Percentiles rank a stretch among this genome's conserved stretches.
Evolutionary conservation across 306 rosid genomes (phyloP).

Genomic region (Citrullus colocynthis): DNA sequence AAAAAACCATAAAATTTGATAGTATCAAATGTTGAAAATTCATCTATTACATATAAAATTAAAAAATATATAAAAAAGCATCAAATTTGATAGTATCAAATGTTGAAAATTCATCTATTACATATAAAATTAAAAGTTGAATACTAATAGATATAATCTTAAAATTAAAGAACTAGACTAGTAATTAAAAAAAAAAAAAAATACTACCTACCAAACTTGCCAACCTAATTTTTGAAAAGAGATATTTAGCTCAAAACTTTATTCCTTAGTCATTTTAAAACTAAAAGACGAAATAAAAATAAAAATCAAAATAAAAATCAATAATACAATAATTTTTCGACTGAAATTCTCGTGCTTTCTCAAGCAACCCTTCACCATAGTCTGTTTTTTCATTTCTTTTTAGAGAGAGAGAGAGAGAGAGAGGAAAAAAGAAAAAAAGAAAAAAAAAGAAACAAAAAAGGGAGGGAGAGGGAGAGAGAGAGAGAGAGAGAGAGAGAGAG

Average conservation of each 20-base stretch:
- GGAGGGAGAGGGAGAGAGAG: slow-evolving; percentile 6
- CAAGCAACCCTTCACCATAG: neutral
- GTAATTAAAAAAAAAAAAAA: no score
- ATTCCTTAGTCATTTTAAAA: neutral
- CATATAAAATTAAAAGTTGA: no score
- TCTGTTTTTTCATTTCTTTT: neutral
- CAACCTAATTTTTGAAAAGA: neutral
- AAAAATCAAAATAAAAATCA: neutral
- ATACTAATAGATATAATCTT: no score
- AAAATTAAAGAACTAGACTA: no score
- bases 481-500: slow-evolving; percentile 7
- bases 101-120: no score
- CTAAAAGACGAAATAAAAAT: neutral
- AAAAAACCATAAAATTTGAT: no score
- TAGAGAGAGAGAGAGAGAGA: neutral
- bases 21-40: no score
- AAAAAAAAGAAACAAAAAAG: neutral
- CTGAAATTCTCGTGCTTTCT: neutral
- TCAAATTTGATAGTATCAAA: no score
- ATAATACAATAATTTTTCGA: neutral
- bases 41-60: no score
- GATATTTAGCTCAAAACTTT: neutral
- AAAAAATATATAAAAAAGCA: no score
- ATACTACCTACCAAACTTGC: neutral
- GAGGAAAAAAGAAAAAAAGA: neutral